Evolutionary conservation across 2,329 filamentous ascomycete genomes (phyloP), one percentile per base, ranked within the genome.

Genomic region (Clonostachys sp.): DNA sequence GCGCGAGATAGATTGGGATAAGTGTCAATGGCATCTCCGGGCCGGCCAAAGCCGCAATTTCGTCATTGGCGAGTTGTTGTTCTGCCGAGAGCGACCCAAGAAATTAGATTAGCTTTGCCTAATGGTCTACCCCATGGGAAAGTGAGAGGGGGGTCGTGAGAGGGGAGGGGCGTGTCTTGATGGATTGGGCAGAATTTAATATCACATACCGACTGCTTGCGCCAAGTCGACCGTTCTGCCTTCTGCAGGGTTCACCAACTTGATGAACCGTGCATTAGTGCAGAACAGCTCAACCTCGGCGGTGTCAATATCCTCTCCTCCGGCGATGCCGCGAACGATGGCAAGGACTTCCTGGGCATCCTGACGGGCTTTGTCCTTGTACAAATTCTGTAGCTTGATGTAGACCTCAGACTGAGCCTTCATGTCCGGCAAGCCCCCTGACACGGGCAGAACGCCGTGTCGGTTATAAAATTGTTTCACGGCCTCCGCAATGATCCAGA

Each of bases 391-490:
- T 12, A 99, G 77, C 57, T 84, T 77, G 55, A 99, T 86, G 70
- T 99, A 99, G 52, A 95, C 87, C 48, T 78, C 82, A 5, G 91
- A 96, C 61, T 92, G 82, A 4, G 94, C 91, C 72, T 99, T 99
- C 94, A 99, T 99, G 64, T 99, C 94, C 2, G 95, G 94, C 2
- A 99, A 74, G 4, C 86, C 84, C 12, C 94, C 95, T 1, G 91
- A 86, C 1, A 99, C 74, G 14, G 94, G 94, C 6, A 99, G 76
- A 30, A 85, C 77, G 8, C 77, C 71, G 61, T 96, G 83, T 47
- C 81, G 81, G 10, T 78, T 66, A 64, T 92, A 85, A 65, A 99
- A 99, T 17, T 77, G 61, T 50, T 83, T 83, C 47, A 97, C 76
- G 1, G 92, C 91, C 47, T 83, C 78, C 9, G 89, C 87, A 55